Percentiles rank a stretch among this genome's conserved stretches.
phyloP scores from a whole-genome alignment of 148 eudicot genomes.

The Pouteria glomerata region DNA sequence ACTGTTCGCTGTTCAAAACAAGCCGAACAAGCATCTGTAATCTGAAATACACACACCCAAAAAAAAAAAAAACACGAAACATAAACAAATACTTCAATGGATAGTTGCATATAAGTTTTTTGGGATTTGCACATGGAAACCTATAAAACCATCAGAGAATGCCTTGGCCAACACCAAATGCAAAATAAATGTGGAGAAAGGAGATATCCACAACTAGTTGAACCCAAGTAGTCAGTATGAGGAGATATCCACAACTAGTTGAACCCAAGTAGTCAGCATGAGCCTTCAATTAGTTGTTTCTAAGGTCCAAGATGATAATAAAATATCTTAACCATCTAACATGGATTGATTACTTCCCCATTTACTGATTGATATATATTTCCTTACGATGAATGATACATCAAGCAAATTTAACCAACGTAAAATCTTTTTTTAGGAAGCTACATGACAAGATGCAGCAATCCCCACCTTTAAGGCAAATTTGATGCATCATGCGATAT shows the following conservation, averaged over 20 bases:
- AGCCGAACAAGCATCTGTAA: conserved; percentile 92
- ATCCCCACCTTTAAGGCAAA: neutral
- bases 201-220: neutral
- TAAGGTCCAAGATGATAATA: neutral
- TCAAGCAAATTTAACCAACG: neutral
- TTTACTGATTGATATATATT: neutral
- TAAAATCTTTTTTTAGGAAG: neutral
- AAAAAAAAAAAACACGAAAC: conserved; percentile 10
- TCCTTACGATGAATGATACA: neutral
- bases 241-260: neutral
- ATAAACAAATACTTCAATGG: neutral
- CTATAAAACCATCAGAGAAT: neutral
- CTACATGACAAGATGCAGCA: neutral
- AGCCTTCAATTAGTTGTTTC: neutral
- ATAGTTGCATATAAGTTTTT: neutral
- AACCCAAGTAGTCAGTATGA: neutral
- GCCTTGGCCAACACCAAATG: neutral
- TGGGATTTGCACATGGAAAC: neutral
- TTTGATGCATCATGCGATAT: neutral
- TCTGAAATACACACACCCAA: conserved; percentile 40
- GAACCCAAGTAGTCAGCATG: neutral
- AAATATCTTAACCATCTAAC: neutral
- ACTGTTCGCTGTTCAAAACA: conserved; percentile 99
- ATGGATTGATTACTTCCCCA: neutral
- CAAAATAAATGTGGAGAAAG: neutral